A percentile compares a stretch with the other conserved stretches of the same genome.
Evolutionary conservation across 2,329 filamentous ascomycete genomes (phyloP).

Genomic region (Neophaeococcomyces mojaviensis): DNA sequence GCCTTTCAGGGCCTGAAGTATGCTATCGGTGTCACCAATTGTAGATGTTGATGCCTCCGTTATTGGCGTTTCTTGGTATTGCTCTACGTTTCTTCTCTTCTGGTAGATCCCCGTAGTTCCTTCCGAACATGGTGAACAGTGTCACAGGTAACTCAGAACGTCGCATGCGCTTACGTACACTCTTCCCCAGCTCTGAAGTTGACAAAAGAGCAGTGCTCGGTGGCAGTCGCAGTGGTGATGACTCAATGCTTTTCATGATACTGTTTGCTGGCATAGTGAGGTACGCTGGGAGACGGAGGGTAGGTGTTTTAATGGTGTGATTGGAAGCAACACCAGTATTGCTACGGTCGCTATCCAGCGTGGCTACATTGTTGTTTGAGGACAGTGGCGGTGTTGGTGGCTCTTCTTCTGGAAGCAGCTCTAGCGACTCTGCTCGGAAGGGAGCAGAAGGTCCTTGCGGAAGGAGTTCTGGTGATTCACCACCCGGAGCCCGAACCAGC

Average conservation of each 20-base stretch:
- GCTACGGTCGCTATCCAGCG: neutral
- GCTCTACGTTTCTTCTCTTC: neutral
- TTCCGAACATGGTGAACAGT: neutral
- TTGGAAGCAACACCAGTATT: neutral
- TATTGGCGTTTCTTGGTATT: neutral
- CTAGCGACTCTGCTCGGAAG: too few species aligned
- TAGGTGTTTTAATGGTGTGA: neutral
- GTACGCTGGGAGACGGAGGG: neutral
- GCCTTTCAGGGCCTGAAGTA: too few species aligned
- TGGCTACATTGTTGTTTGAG: neutral
- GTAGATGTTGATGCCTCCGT: neutral
- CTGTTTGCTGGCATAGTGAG: neutral
- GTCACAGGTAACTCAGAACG: neutral
- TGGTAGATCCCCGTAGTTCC: constrained; percentile 1
- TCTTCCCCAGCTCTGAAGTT: too few species aligned
- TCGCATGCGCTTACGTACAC: too few species aligned
- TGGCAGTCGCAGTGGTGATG: neutral
- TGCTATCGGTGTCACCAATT: neutral
- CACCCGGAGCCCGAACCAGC: constrained; percentile 1
- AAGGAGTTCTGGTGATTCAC: constrained; percentile 3
- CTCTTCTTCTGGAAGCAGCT: too few species aligned
- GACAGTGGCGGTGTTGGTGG: too few species aligned
- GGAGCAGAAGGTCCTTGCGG: too few species aligned
- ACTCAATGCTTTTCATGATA: constrained; percentile 4
- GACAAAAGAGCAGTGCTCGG: neutral